Evolutionary conservation across 179 eudicot species (phyloP).

Genomic region (Drosera spatulata): DNA sequence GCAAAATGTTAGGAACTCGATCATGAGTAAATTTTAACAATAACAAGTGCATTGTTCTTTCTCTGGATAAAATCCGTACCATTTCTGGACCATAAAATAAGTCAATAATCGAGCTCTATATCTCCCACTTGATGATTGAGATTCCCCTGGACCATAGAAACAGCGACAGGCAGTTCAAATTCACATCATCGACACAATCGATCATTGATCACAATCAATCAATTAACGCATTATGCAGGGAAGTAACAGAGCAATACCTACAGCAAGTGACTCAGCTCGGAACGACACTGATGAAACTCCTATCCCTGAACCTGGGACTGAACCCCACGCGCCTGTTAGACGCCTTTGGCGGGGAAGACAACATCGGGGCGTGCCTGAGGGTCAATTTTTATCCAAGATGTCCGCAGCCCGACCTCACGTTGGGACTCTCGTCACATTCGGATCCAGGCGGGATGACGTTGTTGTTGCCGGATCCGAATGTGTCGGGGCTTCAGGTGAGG

Average conservation of each 20-base stretch:
- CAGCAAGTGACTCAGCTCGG: conserved; percentile 47
- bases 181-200: no score
- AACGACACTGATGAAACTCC: conserved; percentile 42
- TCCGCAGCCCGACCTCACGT: conserved; percentile 64
- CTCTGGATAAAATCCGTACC: no score
- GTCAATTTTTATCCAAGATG: conserved; percentile 60
- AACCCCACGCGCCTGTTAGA: conserved; percentile 43
- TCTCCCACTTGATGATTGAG: no score
- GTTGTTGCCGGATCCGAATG: conserved; percentile 49
- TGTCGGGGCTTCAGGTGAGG: conserved; percentile 60
- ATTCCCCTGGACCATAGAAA: no score
- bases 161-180: no score
- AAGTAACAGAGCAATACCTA: conserved; percentile 55
- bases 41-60: no score
- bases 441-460: conserved; percentile 77
- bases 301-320: conserved; percentile 62
- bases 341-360: conserved; percentile 67
- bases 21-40: no score
- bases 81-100: no score
- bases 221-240: conserved; percentile 25
- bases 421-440: conserved; percentile 60
- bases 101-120: no score
- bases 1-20: no score
- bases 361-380: conserved; percentile 55
- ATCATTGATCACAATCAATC: no score